Percentiles rank a stretch among this genome's conserved stretches.
Conservation (phyloP, 257 asterid species). For the Solanum lycopersicoides region DNA sequence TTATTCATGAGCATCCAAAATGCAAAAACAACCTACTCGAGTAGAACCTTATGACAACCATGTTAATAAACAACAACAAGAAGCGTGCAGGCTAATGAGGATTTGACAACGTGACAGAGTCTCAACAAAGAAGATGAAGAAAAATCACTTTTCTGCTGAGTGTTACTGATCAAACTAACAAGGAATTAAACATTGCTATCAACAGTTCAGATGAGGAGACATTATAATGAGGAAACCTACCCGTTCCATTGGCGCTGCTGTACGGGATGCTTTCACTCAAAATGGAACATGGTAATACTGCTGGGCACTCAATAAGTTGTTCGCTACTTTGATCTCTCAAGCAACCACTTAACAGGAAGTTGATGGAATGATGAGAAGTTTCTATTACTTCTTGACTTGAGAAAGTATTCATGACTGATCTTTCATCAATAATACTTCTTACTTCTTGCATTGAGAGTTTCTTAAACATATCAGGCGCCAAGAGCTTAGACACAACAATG, state of each 20-base stretch:
- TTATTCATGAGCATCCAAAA: not conserved
- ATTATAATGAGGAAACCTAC: not conserved
- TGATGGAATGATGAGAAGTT: not conserved
- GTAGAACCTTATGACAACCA: not conserved
- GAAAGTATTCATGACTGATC: not conserved
- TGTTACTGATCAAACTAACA: not conserved
- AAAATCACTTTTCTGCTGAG: not conserved
- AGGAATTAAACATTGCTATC: not conserved
- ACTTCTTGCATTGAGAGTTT: not conserved
- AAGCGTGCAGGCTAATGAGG: not conserved
- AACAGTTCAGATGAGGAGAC: not conserved
- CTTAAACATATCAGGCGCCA: not conserved
- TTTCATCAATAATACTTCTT: not conserved
- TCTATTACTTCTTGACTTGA: not conserved
- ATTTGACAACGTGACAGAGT: not conserved
- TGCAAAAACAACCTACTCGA: not conserved
- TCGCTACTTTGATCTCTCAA: not conserved
- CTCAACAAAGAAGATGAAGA: not conserved
- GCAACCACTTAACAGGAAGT: not conserved
- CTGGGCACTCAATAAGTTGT: not conserved
- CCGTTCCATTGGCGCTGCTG: not conserved
- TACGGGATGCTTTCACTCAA: not conserved
- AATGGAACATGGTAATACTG: not conserved
- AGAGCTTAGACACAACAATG: not conserved
- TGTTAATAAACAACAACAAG: not conserved